These are phyloP conservation scores for Pyrrhoderma lamaoense DNA, from an alignment of 1,284 basidiomycete species.

Conservation along the genomic window DNA sequence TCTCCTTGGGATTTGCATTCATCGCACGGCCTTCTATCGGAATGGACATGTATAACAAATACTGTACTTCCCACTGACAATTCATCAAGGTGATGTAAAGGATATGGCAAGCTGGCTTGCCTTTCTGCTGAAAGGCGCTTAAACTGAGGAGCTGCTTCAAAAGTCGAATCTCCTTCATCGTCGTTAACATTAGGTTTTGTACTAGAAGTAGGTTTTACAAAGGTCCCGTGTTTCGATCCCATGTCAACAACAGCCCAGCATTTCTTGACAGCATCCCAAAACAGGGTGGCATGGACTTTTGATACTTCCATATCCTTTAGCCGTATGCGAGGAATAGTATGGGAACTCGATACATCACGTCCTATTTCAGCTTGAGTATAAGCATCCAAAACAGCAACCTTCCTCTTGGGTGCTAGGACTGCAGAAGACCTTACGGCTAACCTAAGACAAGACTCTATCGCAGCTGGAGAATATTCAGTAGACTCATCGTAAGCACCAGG, in stretches of 20 bases:
- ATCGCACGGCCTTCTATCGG: constrained; percentile 48
- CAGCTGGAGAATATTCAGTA: background rate
- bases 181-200: background rate
- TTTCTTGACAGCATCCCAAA: constrained; percentile 50
- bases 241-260: constrained; percentile 72
- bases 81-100: constrained; percentile 53
- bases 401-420: constrained; percentile 43
- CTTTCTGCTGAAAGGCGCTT: constrained; percentile 54
- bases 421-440: constrained; percentile 47
- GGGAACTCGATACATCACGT: constrained; percentile 48
- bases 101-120: constrained; percentile 57
- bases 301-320: constrained; percentile 77
- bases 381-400: constrained; percentile 53
- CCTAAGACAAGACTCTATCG: constrained; percentile 35
- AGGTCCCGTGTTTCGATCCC: constrained; percentile 77
- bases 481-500: constrained; percentile 29
- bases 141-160: constrained; percentile 11
- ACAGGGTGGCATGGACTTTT: constrained; percentile 67
- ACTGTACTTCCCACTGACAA: constrained; percentile 61
- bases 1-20: constrained; percentile 44
- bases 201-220: constrained; percentile 28
- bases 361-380: constrained; percentile 63
- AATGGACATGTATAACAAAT: constrained; percentile 63
- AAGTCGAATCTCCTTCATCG: background rate
- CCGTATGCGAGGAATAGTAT: constrained; percentile 52